Conservation (phyloP, 805 yeast species). For the Babjeviella inositovora region DNA sequence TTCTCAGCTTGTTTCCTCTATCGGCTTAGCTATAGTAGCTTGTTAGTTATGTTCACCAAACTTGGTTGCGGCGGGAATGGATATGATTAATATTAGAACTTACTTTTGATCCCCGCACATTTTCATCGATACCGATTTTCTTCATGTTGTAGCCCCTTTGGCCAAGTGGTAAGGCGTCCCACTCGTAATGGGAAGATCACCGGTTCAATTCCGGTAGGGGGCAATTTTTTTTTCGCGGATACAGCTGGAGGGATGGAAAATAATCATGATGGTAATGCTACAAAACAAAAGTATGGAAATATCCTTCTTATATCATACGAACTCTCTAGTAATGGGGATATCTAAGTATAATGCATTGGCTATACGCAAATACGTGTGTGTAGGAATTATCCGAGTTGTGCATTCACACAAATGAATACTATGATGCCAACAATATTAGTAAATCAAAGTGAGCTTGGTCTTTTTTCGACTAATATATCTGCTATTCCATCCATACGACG, state of each 20-base stretch:
- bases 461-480: not conserved
- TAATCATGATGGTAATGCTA: not conserved
- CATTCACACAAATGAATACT: not conserved
- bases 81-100: no score
- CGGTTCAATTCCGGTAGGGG: conserved; percentile 1
- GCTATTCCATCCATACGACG: not conserved
- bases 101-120: no score
- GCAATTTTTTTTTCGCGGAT: not conserved
- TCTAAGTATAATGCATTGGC: not conserved
- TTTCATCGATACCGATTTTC: no score
- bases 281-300: not conserved
- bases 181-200: conserved; percentile 1
- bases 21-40: no score
- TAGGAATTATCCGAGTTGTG: not conserved
- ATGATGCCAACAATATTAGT: not conserved
- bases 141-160: conserved; percentile 1
- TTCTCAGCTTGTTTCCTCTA: no score
- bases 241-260: not conserved
- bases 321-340: not conserved
- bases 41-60: no score
- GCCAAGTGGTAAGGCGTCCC: conserved; percentile 1
- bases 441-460: conserved; percentile 1
- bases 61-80: no score
- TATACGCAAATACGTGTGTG: not conserved
- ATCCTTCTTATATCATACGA: not conserved